These are phyloP conservation scores for Scolecobasidium constrictum DNA, from an alignment of 2,329 filamentous ascomycete genomes.

Conservation along the genomic window DNA sequence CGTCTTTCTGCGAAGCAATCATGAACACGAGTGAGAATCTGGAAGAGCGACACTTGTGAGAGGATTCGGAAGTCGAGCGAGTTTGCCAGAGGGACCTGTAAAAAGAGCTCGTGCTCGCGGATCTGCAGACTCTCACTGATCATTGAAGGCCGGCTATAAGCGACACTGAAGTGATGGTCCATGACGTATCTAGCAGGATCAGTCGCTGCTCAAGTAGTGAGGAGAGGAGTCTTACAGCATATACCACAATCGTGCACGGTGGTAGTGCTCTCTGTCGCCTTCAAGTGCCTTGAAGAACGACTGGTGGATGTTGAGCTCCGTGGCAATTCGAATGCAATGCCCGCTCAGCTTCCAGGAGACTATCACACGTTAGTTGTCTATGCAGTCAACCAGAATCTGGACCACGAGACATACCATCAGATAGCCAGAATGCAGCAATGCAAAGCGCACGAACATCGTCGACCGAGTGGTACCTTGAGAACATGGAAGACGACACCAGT, in stretches of 20 bases:
- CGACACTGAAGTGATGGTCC: slow-evolving; percentile 28
- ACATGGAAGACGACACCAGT: slow-evolving; percentile 9
- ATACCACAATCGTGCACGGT: slow-evolving; percentile 26
- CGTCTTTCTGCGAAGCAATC: slow-evolving; percentile 12
- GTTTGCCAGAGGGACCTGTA: slow-evolving; percentile 20
- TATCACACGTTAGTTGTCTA: neutral
- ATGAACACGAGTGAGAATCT: slow-evolving; percentile 10
- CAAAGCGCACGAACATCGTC: slow-evolving; percentile 22
- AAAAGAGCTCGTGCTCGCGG: slow-evolving; percentile 18
- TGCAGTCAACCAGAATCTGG: slow-evolving; percentile 15
- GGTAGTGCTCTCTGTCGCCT: slow-evolving; percentile 20
- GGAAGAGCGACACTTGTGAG: slow-evolving; percentile 12
- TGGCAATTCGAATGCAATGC: slow-evolving; percentile 25
- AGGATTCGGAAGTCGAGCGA: slow-evolving; percentile 15
- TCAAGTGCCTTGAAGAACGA: slow-evolving; percentile 24
- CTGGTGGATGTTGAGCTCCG: slow-evolving; percentile 26
- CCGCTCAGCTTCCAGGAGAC: slow-evolving; percentile 12
- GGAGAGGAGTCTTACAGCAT: slow-evolving; percentile 23
- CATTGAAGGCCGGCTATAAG: slow-evolving; percentile 26
- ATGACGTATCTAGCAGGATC: too few relatives aligned
- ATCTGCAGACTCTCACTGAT: slow-evolving; percentile 23
- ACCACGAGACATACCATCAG: slow-evolving; percentile 20
- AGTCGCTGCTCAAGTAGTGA: too few relatives aligned
- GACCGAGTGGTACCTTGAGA: slow-evolving; percentile 13
- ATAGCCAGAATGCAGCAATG: slow-evolving; percentile 29